Evolutionary conservation across 495 filamentous ascomycete species (phyloP), one percentile per base, ranked within the genome.

Genomic region (Hypoxylon perforatum): DNA sequence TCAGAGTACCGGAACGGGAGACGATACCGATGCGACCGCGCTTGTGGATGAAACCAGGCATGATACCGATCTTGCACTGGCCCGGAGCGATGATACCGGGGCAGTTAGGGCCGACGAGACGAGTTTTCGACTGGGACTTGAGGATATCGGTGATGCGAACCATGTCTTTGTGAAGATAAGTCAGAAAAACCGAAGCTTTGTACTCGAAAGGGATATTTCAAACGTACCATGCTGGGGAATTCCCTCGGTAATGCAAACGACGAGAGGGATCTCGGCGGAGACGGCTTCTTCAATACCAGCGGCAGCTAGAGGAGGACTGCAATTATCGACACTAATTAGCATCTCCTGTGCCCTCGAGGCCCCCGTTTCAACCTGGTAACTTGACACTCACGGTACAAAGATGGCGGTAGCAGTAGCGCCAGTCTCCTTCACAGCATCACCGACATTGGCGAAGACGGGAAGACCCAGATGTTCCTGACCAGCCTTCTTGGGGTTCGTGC

Each of bases 11-110:
- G 68, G 96, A 98, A 66, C 95, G 91, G 71, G 93, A 97, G 79
- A 99, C 95, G 78, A 99, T 98, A 76, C 95, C 95, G 75, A 99
- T 91, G 72, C 95, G 93, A 66, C 95, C 95, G 73, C 95, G 92
- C 87, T 99, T 97, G 87, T 99, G 95, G 84, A 99, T 98, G 86
- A 97, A 97, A 72, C 95, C 95, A 42, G 95, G 95, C 95, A 99
- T 99, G 83, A 99, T 99, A 75, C 95, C 95, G 77, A 99, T 99
- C 85, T 99, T 99, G 88, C 95, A 99, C 89, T 97, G 95, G 64
- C 94, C 95, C 44, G 87, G 87, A 71, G 95, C 95, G 75, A 99
- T 99, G 80, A 99, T 94, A 77, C 95, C 95, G 49, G 95, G 95
- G 82, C 95, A 99, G 85, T 99, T 99, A 51, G 96, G 96, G 60